Percentiles rank a stretch among this genome's conserved stretches.
phyloP scores from a whole-genome alignment of 2,329 filamentous ascomycete genomes.

The Aspergillus chevalieri region DNA sequence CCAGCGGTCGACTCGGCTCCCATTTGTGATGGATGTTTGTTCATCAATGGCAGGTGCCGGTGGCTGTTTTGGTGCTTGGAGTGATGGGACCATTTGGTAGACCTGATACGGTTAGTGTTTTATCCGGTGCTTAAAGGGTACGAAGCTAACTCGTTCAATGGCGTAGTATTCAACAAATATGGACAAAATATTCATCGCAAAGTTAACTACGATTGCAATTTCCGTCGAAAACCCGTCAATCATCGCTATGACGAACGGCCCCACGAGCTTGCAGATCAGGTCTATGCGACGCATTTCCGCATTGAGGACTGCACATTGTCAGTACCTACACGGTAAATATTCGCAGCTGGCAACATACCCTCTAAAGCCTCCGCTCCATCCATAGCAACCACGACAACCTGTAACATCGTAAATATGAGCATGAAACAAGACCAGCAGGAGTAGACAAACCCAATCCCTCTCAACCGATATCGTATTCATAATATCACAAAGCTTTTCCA shows the following conservation, averaged over 20 bases:
- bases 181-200: conserved; percentile 37
- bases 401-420: neutral
- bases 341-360: conserved; percentile 12
- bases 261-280: conserved; percentile 48
- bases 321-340: too few species aligned
- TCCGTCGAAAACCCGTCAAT: conserved; percentile 37
- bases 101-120: too few species aligned
- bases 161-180: conserved; percentile 28
- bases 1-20: neutral
- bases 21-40: too few species aligned
- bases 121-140: too few species aligned
- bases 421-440: neutral
- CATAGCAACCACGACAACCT: conserved; percentile 9
- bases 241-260: conserved; percentile 45
- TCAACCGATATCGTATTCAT: conserved; percentile 63
- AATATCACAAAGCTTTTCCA: conserved; percentile 60
- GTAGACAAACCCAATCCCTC: conserved; percentile 56
- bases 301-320: conserved; percentile 21
- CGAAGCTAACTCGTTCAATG: conserved; percentile 23
- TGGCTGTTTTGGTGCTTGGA: conserved; percentile 2
- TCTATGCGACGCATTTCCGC: conserved; percentile 50
- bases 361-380: conserved; percentile 1
- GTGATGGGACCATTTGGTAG: neutral
- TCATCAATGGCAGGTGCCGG: too few species aligned
- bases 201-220: conserved; percentile 40